Percentiles rank a stretch among this genome's conserved stretches.
These are phyloP conservation scores for Suillus decipiens DNA, from an alignment of 768 basidiomycete species.

Conservation along the genomic window DNA sequence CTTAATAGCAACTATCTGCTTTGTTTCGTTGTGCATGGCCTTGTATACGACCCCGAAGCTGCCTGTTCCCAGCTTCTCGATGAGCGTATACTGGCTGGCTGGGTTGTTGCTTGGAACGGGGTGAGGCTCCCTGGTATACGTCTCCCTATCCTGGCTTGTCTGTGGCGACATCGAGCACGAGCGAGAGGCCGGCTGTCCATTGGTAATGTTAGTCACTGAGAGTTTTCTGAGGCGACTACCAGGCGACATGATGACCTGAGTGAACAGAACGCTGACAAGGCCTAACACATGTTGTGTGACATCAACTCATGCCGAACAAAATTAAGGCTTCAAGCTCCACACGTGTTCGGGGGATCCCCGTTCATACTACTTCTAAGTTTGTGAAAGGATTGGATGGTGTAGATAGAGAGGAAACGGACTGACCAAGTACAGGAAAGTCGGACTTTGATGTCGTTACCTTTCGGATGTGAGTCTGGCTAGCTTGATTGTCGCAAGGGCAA, in stretches of 20 bases:
- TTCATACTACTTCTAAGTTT: background rate
- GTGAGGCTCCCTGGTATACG: conserved; percentile 55
- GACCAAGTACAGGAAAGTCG: background rate
- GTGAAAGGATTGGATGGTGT: conserved; percentile 1
- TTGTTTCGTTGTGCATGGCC: conserved; percentile 91
- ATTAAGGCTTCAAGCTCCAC: conserved; percentile 17
- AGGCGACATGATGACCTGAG: conserved; percentile 45
- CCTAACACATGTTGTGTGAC: conserved; percentile 21
- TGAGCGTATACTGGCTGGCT: conserved; percentile 85
- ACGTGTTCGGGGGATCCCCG: conserved; percentile 25
- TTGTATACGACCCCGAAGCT: conserved; percentile 98
- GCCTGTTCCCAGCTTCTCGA: conserved; percentile 96
- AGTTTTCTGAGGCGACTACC: conserved; percentile 40
- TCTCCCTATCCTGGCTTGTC: conserved; percentile 39
- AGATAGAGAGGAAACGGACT: conserved; percentile 1
- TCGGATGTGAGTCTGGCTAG: background rate
- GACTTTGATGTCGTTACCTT: background rate
- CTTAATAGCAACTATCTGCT: conserved; percentile 96
- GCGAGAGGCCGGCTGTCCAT: conserved; percentile 32
- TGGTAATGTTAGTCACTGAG: conserved; percentile 38
- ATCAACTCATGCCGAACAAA: conserved; percentile 19
- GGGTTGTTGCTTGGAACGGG: conserved; percentile 79
- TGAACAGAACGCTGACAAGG: conserved; percentile 15
- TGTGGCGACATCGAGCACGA: conserved; percentile 54
- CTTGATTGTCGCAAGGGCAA: conserved; percentile 1